Evolutionary conservation across 257 asterid genomes (phyloP), one percentile per base, ranked within the genome.

Genomic region (Penstemon barbatus): DNA sequence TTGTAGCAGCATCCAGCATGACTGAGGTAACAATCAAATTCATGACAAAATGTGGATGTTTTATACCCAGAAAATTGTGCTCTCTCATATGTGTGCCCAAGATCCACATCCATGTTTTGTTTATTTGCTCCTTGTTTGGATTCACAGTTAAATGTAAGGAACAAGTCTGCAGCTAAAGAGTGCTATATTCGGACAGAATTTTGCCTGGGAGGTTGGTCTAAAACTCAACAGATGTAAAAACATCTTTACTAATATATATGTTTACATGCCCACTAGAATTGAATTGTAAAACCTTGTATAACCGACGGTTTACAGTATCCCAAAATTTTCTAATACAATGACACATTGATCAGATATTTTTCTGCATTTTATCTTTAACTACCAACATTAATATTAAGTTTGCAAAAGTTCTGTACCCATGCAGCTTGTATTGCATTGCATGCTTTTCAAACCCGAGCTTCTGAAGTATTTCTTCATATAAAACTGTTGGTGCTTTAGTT

Each of bases 121-220:
- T 49, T 61, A 61, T 79, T 68, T 46, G 36, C 63, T 68, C 65
- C 61, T 74, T 68, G 37, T 74, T 66, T 74, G 61, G 66, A 60
- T 70, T 41, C 71, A 51, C 80, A 93, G 98, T 74, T 93, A 77
- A 93, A 93, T 68, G 89, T 80, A 68, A 89, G 99, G 87, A 93
- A 90, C 87, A 93, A 90, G 84, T 86, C 96, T 75, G 96, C 99
- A 48, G 90, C 97, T 74, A 88, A 84, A 79, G 99, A 93, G 79
- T 90, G 99, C 81, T 90, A 87, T 57, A 70, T 76, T 51, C 83
- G 99, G 72, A 93, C 99, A 65, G 96, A 87, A 77, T 62, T 84
- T 77, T 88, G 97, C 85, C 80, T 93, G 75, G 99, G 90, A 84
- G 98, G 98, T 90, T 66, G 57, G 83, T 66, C 76, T 70, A 38